Conservation (phyloP, 2,329 filamentous ascomycete genomes). For the Meredithiella fracta region DNA sequence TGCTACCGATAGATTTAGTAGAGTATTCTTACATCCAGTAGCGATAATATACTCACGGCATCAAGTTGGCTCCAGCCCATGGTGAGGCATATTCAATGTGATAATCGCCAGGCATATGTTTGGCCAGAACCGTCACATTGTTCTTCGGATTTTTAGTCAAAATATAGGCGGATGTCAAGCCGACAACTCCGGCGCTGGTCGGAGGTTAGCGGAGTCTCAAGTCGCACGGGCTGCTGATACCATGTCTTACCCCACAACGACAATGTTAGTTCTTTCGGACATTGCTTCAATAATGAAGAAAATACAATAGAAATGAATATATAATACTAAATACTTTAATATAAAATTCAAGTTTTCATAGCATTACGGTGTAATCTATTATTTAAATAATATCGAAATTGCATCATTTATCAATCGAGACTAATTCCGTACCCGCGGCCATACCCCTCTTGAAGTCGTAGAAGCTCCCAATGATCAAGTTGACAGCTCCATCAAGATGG, state of each 20-base stretch:
- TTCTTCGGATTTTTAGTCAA: slow-evolving; percentile 30
- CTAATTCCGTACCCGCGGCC: not conserved
- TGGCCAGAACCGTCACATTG: slow-evolving; percentile 54
- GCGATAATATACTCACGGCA: slow-evolving; percentile 38
- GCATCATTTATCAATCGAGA: not conserved
- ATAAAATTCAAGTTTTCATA: no score
- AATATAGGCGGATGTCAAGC: slow-evolving; percentile 34
- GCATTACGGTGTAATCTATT: not conserved
- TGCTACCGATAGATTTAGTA: slow-evolving; percentile 21
- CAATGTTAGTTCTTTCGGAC: slow-evolving; percentile 11
- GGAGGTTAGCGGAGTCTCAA: slow-evolving; percentile 2
- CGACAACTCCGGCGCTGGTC: slow-evolving; percentile 32
- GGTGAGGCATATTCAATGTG: slow-evolving; percentile 81
- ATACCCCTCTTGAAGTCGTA: not conserved
- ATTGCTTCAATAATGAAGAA: not conserved
- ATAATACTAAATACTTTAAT: no score
- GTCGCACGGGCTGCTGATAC: not conserved
- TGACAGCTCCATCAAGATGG: not conserved
- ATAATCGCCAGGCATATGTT: slow-evolving; percentile 88
- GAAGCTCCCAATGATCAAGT: not conserved
- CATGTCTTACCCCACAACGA: slow-evolving; percentile 11
- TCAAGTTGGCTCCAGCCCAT: slow-evolving; percentile 71
- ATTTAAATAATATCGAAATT: not conserved
- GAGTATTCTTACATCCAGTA: not conserved
- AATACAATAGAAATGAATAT: not conserved